These are phyloP conservation scores for Amanita phalloides DNA, from an alignment of 768 basidiomycete genomes.

Conservation along the genomic window DNA sequence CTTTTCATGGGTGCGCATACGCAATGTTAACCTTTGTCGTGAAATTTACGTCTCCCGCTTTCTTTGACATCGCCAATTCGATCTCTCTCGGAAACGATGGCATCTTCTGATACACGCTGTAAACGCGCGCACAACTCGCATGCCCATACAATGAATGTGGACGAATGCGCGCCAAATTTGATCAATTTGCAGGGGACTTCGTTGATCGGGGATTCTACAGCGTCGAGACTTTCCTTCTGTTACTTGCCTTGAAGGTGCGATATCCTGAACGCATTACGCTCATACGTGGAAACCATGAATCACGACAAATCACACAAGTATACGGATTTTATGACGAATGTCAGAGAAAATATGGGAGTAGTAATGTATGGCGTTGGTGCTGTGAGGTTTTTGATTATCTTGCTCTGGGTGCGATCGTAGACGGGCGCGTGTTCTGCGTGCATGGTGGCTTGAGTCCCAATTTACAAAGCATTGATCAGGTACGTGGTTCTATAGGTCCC, in stretches of 20 bases:
- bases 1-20: slow-evolving; percentile 80
- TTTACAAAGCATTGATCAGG: slow-evolving; percentile 82
- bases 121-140: neutral
- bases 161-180: neutral
- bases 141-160: neutral
- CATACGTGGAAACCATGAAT: slow-evolving; percentile 97
- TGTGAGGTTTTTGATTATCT: slow-evolving; percentile 99
- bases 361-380: slow-evolving; percentile 96
- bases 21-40: neutral
- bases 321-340: slow-evolving; percentile 96
- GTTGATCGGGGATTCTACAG: slow-evolving; percentile 97
- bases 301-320: slow-evolving; percentile 93
- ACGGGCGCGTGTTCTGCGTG: slow-evolving; percentile 94
- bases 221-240: slow-evolving; percentile 91
- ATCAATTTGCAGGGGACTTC: slow-evolving; percentile 65
- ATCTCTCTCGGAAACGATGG: slow-evolving; percentile 1
- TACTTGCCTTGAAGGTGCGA: slow-evolving; percentile 92
- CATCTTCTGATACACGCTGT: neutral
- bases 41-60: neutral
- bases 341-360: slow-evolving; percentile 87
- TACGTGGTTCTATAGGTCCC: slow-evolving; percentile 20
- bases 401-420: slow-evolving; percentile 90
- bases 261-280: slow-evolving; percentile 97
- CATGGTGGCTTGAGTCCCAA: slow-evolving; percentile 94
- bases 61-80: neutral